Evolutionary conservation across 148 eudicot genomes (phyloP).

Genomic region (Vaccinium corymbosum): DNA sequence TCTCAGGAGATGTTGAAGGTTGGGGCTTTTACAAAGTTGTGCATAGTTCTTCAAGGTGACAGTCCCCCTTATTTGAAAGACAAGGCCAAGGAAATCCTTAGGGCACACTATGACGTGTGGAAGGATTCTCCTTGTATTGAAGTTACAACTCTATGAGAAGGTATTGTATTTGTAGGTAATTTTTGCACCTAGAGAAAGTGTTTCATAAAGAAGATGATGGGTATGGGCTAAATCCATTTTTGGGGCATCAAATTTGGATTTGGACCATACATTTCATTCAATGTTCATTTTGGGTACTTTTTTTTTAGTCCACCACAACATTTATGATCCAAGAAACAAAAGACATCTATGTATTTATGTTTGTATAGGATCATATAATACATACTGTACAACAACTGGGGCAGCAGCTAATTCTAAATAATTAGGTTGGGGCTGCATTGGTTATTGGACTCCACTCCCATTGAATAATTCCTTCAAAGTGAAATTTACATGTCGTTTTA

Average conservation of each 20-base stretch:
- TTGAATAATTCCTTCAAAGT: too few relatives aligned
- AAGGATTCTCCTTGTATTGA: slow-evolving; percentile 41
- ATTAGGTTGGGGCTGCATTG: too few relatives aligned
- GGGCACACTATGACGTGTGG: slow-evolving; percentile 35
- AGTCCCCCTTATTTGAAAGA: slow-evolving; percentile 27
- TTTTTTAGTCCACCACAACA: too few relatives aligned
- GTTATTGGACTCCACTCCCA: too few relatives aligned
- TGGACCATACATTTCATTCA: neutral
- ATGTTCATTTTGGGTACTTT: too few relatives aligned
- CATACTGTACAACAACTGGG: too few relatives aligned
- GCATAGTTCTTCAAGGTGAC: slow-evolving; percentile 36
- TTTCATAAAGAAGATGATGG: neutral
- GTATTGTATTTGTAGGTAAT: neutral
- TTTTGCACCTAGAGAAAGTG: neutral
- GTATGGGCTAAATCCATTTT: neutral
- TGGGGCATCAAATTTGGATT: neutral
- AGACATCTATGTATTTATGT: too few relatives aligned
- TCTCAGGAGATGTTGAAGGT: slow-evolving; percentile 45
- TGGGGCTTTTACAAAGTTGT: slow-evolving; percentile 36
- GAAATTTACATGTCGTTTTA: too few relatives aligned
- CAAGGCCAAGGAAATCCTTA: slow-evolving; percentile 40
- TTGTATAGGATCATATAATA: too few relatives aligned
- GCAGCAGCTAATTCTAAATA: too few relatives aligned
- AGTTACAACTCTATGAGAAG: neutral
- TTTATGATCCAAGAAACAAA: too few relatives aligned